A percentile compares a stretch with the other conserved stretches of the same genome.
Conservation (phyloP, 2,329 filamentous ascomycete species). For the Fusarium paranaense region DNA sequence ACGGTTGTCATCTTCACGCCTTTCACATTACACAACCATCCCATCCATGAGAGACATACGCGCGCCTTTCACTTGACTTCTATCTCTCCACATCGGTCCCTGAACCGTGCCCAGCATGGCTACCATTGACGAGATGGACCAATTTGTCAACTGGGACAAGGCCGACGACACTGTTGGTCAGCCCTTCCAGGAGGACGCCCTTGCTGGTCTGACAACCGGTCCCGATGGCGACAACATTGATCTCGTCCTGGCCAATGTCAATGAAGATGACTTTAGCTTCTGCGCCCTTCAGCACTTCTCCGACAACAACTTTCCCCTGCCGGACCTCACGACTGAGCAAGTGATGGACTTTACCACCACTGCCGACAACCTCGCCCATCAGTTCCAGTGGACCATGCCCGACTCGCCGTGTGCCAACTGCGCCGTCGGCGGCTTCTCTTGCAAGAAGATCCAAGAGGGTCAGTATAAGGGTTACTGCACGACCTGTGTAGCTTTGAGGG, state of each 20-base stretch:
- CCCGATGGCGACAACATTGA: slow-evolving; percentile 57
- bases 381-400: slow-evolving; percentile 55
- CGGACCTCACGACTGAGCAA: slow-evolving; percentile 46
- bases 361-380: slow-evolving; percentile 21
- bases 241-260: slow-evolving; percentile 65
- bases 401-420: slow-evolving; percentile 65
- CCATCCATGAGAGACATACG: slow-evolving; percentile 13
- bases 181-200: slow-evolving; percentile 47
- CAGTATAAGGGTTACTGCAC: slow-evolving; percentile 71
- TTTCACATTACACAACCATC: not conserved
- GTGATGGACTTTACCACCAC: slow-evolving; percentile 45
- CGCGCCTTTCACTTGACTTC: slow-evolving; percentile 40
- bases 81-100: slow-evolving; percentile 14
- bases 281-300: slow-evolving; percentile 69
- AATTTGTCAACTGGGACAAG: slow-evolving; percentile 73
- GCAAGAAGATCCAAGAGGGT: slow-evolving; percentile 71
- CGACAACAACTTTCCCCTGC: slow-evolving; percentile 51
- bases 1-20: slow-evolving; percentile 28
- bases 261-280: slow-evolving; percentile 71
- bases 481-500: slow-evolving; percentile 69
- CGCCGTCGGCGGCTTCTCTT: slow-evolving; percentile 63
- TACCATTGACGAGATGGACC: slow-evolving; percentile 66
- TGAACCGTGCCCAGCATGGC: slow-evolving; percentile 45
- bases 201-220: slow-evolving; percentile 52
- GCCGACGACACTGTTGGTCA: slow-evolving; percentile 54